Base-by-base conservation (phyloP, 2,329 filamentous ascomycete species). In the Colletotrichum destructivum region DNA sequence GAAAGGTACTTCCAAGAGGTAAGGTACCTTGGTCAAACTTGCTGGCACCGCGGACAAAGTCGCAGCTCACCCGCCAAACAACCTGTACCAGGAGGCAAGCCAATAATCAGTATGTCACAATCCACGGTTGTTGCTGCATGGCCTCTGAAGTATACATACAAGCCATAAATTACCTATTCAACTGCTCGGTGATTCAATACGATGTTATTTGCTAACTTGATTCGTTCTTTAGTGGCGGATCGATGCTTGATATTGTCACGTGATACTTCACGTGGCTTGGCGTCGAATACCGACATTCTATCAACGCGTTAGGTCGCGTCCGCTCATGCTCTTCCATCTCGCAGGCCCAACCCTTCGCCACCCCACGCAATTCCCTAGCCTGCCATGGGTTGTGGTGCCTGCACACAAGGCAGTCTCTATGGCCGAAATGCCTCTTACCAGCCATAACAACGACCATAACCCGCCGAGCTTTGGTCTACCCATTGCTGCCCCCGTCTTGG, bases 401-500 rank as follows among this genome's bases (percentile, higher is more conserved):
- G 21, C 21, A 16, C 54, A 13, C 42, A 54, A 40, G 69, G 51
- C 59, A 40, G 18, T 47, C 26, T 9, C 13, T 38, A 42, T 49
- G 38, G 23, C 16, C 38, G 62, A 35, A 40, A 71, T 69, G 57
- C 46, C 69, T 42, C 57, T 59, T 46, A 21, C 21, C 26, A 55
- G 26, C 23, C 59, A 54, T 23, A 38, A 47, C 12, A 55, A 42
- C 21, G 35, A 13, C 16, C 51, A n/a, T n/a, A 68, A 21, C 21
- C 59, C 47, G 15, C n/a, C 26, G 26, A 15, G 21, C n/a, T 35
- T 44, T 35, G 46, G 38, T 15, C 61, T 62, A 31, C 88, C 91
- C 76, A 91, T 89, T 76, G 92, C 91, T 23, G 94, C 95, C 2
- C 87, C 89, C 0, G 94, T 98, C 49, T 85, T 93, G 78, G 94